Evolutionary conservation across 169 alveolate species (phyloP).

Genomic region (Cryptosporidium tyzzeri): DNA sequence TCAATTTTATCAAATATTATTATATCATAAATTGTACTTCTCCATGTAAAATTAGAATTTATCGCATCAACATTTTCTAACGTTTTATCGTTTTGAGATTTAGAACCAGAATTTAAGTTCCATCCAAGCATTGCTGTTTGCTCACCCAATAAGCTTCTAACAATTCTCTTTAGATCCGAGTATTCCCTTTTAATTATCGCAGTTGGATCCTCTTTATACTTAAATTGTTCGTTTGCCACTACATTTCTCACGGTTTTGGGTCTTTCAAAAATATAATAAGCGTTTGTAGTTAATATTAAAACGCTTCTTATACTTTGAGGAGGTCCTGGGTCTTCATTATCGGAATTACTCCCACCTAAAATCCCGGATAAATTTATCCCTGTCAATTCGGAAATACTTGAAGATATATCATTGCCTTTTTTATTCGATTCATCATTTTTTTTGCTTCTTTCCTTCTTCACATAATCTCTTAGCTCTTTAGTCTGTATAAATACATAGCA

Average conservation of each 20-base stretch:
- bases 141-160: slow-evolving; percentile 58
- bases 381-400: neutral
- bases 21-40: slow-evolving; percentile 42
- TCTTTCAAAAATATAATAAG: slow-evolving; percentile 64
- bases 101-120: neutral
- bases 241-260: slow-evolving; percentile 66
- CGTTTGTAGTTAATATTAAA: slow-evolving; percentile 19
- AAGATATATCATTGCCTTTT: slow-evolving; percentile 1
- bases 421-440: neutral
- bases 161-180: slow-evolving; percentile 33
- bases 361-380: neutral
- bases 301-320: slow-evolving; percentile 40
- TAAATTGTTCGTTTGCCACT: slow-evolving; percentile 32
- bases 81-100: neutral
- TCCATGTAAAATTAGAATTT: slow-evolving; percentile 16
- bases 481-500: slow-evolving; percentile 60
- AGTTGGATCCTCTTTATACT: slow-evolving; percentile 47
- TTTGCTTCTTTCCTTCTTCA: neutral
- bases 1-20: slow-evolving; percentile 58
- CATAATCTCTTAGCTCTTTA: slow-evolving; percentile 22
- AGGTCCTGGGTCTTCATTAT: slow-evolving; percentile 17
- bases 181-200: slow-evolving; percentile 58
- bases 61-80: neutral
- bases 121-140: slow-evolving; percentile 69
- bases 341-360: slow-evolving; percentile 2